A percentile compares a stretch with the other conserved stretches of the same genome.
Evolutionary conservation across 148 eudicot genomes (phyloP).

Genomic region (Arbutus unedo): DNA sequence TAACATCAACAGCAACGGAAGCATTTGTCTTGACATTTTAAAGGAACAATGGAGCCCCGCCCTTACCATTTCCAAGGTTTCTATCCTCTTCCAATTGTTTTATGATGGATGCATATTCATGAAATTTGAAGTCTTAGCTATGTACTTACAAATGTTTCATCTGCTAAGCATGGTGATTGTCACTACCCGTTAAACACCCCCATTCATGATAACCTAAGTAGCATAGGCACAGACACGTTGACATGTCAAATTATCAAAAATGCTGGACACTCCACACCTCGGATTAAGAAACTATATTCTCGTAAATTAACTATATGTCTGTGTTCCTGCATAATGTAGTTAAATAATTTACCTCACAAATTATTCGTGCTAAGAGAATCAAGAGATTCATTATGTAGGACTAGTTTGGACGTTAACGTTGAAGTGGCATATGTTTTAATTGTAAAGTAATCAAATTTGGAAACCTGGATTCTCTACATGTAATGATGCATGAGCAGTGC

Average conservation of each 20-base stretch:
- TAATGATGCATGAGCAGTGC: background rate
- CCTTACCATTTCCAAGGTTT: constrained; percentile 53
- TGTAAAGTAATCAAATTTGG: background rate
- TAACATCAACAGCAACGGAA: constrained; percentile 52
- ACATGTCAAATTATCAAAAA: background rate
- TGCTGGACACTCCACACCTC: background rate
- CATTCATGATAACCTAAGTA: background rate
- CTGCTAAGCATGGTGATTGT: background rate
- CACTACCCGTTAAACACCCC: background rate
- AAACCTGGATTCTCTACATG: background rate
- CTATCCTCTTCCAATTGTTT: constrained; percentile 5
- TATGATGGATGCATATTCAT: background rate
- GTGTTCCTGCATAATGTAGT: background rate
- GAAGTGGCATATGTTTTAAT: background rate
- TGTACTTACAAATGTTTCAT: background rate
- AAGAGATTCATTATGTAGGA: background rate
- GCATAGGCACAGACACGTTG: background rate
- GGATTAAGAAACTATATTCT: background rate
- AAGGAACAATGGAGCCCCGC: constrained; percentile 61
- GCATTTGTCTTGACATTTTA: constrained; percentile 57
- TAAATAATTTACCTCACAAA: no score
- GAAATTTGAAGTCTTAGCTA: background rate
- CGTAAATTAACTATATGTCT: background rate
- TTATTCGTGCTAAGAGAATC: background rate
- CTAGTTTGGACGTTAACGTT: background rate